phyloP scores from a whole-genome alignment of 805 yeast species.

The Sporopachydermia lactativora region DNA sequence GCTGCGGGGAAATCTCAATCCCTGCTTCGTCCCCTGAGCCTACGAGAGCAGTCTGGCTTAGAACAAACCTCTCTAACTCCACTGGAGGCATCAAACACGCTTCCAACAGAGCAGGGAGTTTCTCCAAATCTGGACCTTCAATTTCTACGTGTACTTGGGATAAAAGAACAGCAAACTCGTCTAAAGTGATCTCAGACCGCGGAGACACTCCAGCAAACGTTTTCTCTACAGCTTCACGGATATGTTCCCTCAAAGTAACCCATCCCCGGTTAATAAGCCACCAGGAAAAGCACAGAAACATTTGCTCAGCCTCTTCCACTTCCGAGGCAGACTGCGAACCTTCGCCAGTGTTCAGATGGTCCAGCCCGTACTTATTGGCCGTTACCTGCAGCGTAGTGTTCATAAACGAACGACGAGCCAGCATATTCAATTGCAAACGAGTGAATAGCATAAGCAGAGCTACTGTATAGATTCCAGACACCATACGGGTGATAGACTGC shows the following conservation, averaged over 20 bases:
- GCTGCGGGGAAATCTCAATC: constrained; percentile 8
- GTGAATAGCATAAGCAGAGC: constrained; percentile 65
- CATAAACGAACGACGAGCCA: constrained; percentile 77
- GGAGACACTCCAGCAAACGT: constrained; percentile 57
- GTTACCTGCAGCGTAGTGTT: constrained; percentile 66
- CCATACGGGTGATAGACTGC: constrained; percentile 55
- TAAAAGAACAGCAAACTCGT: constrained; percentile 38
- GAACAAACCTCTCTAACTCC: constrained; percentile 36
- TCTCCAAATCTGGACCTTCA: constrained; percentile 16
- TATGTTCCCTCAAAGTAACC: constrained; percentile 36
- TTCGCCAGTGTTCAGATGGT: constrained; percentile 9
- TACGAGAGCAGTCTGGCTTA: constrained; percentile 27
- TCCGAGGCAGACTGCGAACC: constrained; percentile 18
- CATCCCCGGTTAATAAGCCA: constrained; percentile 88
- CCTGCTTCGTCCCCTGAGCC: constrained; percentile 10
- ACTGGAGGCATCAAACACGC: constrained; percentile 34
- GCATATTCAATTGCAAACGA: constrained; percentile 72
- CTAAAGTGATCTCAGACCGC: constrained; percentile 50
- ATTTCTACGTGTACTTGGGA: constrained; percentile 24
- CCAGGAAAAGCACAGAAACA: constrained; percentile 81
- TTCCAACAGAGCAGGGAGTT: constrained; percentile 14
- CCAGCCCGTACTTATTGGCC: constrained; percentile 25
- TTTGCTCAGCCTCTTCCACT: constrained; percentile 56
- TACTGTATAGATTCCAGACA: constrained; percentile 56
- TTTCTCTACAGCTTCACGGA: constrained; percentile 41